phyloP scores from a whole-genome alignment of 805 yeast genomes.

The Saccharomycopsis malanga region DNA sequence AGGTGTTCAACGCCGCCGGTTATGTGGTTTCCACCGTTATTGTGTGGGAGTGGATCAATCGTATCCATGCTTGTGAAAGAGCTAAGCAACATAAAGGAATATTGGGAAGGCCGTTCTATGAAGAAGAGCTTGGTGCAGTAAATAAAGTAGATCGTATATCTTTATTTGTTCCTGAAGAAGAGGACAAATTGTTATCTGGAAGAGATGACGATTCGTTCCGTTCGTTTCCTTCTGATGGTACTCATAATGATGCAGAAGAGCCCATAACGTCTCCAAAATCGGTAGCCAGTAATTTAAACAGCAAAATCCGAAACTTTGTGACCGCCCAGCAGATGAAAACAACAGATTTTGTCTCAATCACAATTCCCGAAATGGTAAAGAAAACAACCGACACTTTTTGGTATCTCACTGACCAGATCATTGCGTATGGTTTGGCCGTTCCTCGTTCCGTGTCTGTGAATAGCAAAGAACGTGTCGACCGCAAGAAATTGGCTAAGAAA shows the following conservation, averaged over 20 bases:
- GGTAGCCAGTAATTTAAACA: slow-evolving; percentile 2
- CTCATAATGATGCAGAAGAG: slow-evolving; percentile 4
- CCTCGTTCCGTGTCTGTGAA: slow-evolving; percentile 40
- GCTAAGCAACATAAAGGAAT: slow-evolving; percentile 61
- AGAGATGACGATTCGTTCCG: not conserved
- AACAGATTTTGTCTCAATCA: not conserved
- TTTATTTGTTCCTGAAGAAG: slow-evolving; percentile 16
- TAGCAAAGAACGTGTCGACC: slow-evolving; percentile 25
- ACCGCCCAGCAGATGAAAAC: slow-evolving; percentile 19
- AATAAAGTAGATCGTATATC: slow-evolving; percentile 20
- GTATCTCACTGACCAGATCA: slow-evolving; percentile 44
- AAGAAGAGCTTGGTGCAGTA: slow-evolving; percentile 44
- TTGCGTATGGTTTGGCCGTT: slow-evolving; percentile 52
- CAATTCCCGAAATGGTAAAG: slow-evolving; percentile 24
- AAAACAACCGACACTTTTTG: slow-evolving; percentile 35
- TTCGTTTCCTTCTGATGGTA: no score
- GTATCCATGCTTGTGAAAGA: slow-evolving; percentile 50
- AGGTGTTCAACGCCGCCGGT: slow-evolving; percentile 65
- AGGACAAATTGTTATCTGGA: slow-evolving; percentile 1
- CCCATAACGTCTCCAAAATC: not conserved
- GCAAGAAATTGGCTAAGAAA: slow-evolving; percentile 18
- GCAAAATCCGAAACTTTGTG: slow-evolving; percentile 6
- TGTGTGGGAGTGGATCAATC: slow-evolving; percentile 83
- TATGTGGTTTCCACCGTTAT: slow-evolving; percentile 64
- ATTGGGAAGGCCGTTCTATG: slow-evolving; percentile 67